Evolutionary conservation across 306 rosid genomes (phyloP).

Genomic region (Clitoria ternatea): DNA sequence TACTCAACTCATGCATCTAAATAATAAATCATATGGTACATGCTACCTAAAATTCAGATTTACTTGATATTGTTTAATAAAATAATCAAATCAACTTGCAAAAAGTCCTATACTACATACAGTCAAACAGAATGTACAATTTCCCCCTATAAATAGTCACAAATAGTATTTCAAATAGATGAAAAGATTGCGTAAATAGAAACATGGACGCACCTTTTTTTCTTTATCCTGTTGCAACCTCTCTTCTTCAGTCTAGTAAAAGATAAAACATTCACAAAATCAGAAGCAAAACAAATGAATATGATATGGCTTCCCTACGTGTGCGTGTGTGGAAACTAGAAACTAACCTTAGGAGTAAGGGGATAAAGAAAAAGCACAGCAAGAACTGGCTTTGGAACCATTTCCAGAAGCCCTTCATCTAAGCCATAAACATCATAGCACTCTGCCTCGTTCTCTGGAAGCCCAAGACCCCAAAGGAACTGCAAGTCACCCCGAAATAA

Average conservation of each 20-base stretch:
- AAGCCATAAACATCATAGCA: conserved; percentile 89
- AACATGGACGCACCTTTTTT: conserved; percentile 42
- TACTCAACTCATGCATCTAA: neutral
- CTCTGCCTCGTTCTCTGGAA: conserved; percentile 61
- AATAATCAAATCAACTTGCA: neutral
- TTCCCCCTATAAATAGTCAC: neutral
- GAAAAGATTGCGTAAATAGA: neutral
- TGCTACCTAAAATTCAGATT: conserved; percentile 6
- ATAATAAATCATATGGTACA: neutral
- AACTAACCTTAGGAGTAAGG: conserved; percentile 58
- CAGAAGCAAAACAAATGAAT: conserved; percentile 10
- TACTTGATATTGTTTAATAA: neutral
- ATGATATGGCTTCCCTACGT: neutral
- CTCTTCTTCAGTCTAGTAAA: conserved; percentile 81
- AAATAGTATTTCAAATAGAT: neutral
- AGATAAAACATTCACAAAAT: conserved; percentile 14
- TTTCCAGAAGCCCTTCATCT: conserved; percentile 79
- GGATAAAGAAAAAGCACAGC: conserved; percentile 97
- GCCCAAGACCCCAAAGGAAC: conserved; percentile 92
- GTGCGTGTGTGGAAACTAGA: neutral
- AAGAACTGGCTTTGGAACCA: conserved; percentile 95
- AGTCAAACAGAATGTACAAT: neutral
- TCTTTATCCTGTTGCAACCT: conserved; percentile 59
- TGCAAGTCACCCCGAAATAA: conserved; percentile 35
- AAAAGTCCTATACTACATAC: neutral